Evolutionary conservation across 1,139 yeast genomes (phyloP), one percentile per base, ranked within the genome.

Genomic region (Candida pseudoviswanathii): DNA sequence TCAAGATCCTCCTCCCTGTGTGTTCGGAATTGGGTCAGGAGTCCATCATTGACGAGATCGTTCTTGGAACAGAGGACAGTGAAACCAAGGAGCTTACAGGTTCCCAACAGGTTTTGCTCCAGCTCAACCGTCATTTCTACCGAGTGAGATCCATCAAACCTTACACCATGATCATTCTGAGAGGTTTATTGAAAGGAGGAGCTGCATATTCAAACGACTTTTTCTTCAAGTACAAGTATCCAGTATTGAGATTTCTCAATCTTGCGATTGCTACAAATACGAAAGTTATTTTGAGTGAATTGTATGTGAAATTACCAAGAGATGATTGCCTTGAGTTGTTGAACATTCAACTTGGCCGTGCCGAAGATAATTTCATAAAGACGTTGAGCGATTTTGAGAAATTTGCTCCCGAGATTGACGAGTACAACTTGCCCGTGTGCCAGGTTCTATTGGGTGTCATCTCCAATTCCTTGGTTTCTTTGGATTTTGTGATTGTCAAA

Each of bases 391-490:
- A 68, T 31, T 54, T 72, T n/a, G 50, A 53, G 9, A 46, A 45
- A 2, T 46, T 57, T 11, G 56, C 65, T 1, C n/a, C 45, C 2
- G 40, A 53, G 1, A 65, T 72, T n/a, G 74, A 78, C 53, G 83
- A 80, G 47, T 82, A 82, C 61, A 84, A 81, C 57, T 58, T 85
- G 30, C 78, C 83, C 0, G 58, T 82, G 1, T 71, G 75, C 46
- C 89, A 85, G 58, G 61, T 82, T 22, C 60, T 82, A 7, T 51
- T 73, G 3, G 57, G 66, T 39, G 52, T 63, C 0, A 52, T 70
- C 0, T 25, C 47, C 3, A 25, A 22, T 2, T n/a, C 43, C 5
- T 32, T 45, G 16, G 30, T 31, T 5, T 11, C 32, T 4, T n/a
- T 41, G 39, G 47, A 42, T 36, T n/a, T 16, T 5, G 22, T 5